phyloP scores from a whole-genome alignment of 805 yeast species.

The Cyberlindnera lachancei region DNA sequence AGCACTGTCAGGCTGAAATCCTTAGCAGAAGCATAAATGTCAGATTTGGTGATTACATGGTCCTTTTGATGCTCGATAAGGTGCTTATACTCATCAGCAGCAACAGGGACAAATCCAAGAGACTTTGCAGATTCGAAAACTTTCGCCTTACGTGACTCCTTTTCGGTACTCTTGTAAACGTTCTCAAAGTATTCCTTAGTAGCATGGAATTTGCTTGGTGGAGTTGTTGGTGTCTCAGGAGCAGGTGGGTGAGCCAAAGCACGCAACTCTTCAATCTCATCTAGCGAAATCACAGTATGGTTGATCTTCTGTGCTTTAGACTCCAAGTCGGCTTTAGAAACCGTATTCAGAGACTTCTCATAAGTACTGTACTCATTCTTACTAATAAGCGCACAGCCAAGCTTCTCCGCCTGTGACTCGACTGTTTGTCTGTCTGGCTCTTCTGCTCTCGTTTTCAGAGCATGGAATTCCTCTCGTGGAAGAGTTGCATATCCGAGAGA shows the following conservation, averaged over 20 bases:
- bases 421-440: slow-evolving; percentile 17
- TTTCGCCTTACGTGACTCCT: slow-evolving; percentile 20
- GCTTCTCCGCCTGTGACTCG: slow-evolving; percentile 10
- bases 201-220: slow-evolving; percentile 25
- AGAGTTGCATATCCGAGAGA: slow-evolving; percentile 7
- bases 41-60: slow-evolving; percentile 25
- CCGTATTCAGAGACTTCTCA: slow-evolving; percentile 9
- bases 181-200: slow-evolving; percentile 29
- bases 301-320: slow-evolving; percentile 24
- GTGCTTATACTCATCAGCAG: slow-evolving; percentile 27
- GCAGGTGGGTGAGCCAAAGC: neutral
- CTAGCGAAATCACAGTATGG: slow-evolving; percentile 22
- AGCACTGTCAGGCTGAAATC: slow-evolving; percentile 36
- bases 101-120: slow-evolving; percentile 27
- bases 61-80: slow-evolving; percentile 25
- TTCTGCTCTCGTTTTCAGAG: slow-evolving; percentile 16
- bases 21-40: slow-evolving; percentile 30
- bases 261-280: slow-evolving; percentile 9
- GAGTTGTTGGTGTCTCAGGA: slow-evolving; percentile 9
- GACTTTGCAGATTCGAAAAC: slow-evolving; percentile 27
- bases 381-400: slow-evolving; percentile 19
- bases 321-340: slow-evolving; percentile 25
- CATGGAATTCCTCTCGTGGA: slow-evolving; percentile 19
- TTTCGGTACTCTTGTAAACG: slow-evolving; percentile 22
- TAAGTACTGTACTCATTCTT: slow-evolving; percentile 20